phyloP scores from a whole-genome alignment of 2,329 filamentous ascomycete species.

The Neonectria neomacrospora region DNA sequence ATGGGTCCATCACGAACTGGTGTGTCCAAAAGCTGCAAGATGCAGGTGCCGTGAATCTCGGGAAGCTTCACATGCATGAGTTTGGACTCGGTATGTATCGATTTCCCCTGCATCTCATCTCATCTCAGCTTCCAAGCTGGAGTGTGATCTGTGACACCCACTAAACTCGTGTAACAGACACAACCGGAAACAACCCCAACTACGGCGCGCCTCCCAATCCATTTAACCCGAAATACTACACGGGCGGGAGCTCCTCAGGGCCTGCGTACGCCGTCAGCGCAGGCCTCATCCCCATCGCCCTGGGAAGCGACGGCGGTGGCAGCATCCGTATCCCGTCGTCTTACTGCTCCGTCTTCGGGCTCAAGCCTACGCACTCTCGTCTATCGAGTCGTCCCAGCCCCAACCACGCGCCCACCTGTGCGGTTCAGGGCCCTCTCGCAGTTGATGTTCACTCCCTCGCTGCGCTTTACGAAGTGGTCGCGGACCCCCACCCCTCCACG shows the following conservation, averaged over 20 bases:
- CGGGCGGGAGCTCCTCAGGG: constrained; percentile 80
- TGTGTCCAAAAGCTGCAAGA: constrained; percentile 76
- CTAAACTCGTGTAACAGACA: constrained; percentile 60
- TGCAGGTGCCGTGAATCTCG: constrained; percentile 76
- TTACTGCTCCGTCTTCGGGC: constrained; percentile 78
- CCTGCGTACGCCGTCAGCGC: constrained; percentile 76
- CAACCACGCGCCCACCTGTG: constrained; percentile 69
- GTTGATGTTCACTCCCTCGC: constrained; percentile 74
- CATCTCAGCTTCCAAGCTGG: no score
- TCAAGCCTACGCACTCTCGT: constrained; percentile 77
- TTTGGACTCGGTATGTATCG: constrained; percentile 69
- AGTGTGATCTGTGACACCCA: not conserved
- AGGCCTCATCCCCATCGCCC: constrained; percentile 76
- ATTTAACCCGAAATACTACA: constrained; percentile 78
- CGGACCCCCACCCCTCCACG: constrained; percentile 69
- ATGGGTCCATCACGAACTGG: constrained; percentile 67
- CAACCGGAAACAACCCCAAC: constrained; percentile 78
- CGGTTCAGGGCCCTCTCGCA: constrained; percentile 75
- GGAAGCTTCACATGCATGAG: constrained; percentile 82
- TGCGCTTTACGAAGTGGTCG: constrained; percentile 72
- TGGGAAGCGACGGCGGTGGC: constrained; percentile 79
- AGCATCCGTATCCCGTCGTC: constrained; percentile 78
- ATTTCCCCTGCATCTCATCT: not conserved
- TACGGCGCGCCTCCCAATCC: constrained; percentile 82
- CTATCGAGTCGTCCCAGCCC: constrained; percentile 70